These are phyloP conservation scores for Eucalyptus curtisii DNA, from an alignment of 345 rosid genomes.

Conservation along the genomic window DNA sequence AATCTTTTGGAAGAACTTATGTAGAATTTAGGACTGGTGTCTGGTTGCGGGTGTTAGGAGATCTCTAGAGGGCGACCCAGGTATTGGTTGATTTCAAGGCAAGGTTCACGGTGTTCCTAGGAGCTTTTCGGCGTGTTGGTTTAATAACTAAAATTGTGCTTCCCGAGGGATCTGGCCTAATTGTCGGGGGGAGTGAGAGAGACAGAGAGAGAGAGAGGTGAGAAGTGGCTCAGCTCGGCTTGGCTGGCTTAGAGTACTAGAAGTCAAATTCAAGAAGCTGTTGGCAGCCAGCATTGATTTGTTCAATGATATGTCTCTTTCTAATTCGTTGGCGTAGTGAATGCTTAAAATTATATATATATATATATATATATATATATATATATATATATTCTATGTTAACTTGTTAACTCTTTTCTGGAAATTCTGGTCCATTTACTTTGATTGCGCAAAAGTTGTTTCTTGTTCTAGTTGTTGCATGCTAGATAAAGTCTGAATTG, in stretches of 20 bases:
- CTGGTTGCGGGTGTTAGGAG: background rate
- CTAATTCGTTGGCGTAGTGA: background rate
- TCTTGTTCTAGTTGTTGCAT: background rate
- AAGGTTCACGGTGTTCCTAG: background rate
- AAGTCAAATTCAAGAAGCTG: background rate
- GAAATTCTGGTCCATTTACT: background rate
- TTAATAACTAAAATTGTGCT: background rate
- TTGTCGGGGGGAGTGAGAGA: rapidly evolving
- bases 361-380: too few species aligned
- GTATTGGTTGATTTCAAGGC: background rate
- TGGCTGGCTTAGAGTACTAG: background rate
- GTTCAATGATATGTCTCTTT: background rate
- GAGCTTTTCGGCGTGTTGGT: background rate
- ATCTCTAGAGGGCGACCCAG: background rate
- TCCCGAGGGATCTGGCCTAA: background rate
- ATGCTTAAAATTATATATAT: background rate
- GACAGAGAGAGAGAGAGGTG: background rate
- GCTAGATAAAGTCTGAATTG: background rate
- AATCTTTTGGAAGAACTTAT: background rate
- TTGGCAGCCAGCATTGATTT: background rate
- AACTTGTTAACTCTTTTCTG: background rate
- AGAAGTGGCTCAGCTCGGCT: background rate
- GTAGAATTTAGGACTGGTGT: background rate
- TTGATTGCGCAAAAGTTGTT: background rate
- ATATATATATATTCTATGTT: too few species aligned